These are phyloP conservation scores for Boletus barrowsii DNA, from an alignment of 768 basidiomycete species.

Conservation along the genomic window DNA sequence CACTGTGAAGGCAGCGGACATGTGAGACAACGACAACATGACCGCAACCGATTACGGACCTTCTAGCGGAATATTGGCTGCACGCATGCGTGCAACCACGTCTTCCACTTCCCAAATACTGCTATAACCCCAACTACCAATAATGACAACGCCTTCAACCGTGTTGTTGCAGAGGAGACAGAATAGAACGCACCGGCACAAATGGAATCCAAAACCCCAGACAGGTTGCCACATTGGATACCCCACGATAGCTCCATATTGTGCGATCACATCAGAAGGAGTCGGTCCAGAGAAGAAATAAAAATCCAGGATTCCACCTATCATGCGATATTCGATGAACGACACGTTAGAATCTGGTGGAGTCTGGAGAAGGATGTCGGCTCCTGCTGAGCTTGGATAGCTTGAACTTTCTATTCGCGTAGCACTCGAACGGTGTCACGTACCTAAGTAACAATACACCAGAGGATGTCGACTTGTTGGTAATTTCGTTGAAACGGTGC, in stretches of 20 bases:
- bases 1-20: constrained; percentile 31
- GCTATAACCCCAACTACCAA: constrained; percentile 41
- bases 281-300: constrained; percentile 65
- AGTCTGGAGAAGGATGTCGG: constrained; percentile 64
- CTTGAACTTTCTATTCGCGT: background rate
- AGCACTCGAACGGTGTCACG: background rate
- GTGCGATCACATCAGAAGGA: constrained; percentile 56
- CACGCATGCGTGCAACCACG: constrained; percentile 55
- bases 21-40: background rate
- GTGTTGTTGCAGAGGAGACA: background rate
- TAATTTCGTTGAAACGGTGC: constrained; percentile 54
- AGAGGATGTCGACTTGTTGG: constrained; percentile 55
- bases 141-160: background rate
- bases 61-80: constrained; percentile 70
- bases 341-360: constrained; percentile 53
- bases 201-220: constrained; percentile 77
- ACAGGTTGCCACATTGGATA: constrained; percentile 65
- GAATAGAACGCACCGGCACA: constrained; percentile 46
- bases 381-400: constrained; percentile 52
- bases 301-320: constrained; percentile 73
- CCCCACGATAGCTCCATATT: constrained; percentile 64
- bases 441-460: constrained; percentile 73
- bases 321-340: constrained; percentile 64
- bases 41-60: constrained; percentile 32
- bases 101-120: constrained; percentile 52